Base-by-base conservation (phyloP, 202 grass and related monocot genomes). In the Brachypodium distachyon region DNA sequence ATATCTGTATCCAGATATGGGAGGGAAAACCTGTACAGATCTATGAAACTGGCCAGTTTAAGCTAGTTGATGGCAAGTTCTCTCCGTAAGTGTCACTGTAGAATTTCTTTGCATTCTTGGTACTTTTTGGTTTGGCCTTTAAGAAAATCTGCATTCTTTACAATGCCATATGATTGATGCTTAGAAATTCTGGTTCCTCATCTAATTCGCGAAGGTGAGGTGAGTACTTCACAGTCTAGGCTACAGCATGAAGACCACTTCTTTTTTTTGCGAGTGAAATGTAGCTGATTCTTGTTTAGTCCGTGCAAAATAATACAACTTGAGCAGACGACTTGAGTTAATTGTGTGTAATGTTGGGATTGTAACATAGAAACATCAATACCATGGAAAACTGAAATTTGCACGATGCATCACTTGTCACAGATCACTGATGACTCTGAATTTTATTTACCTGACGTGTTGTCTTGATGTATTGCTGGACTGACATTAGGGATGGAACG, bases 61-160 rank as follows among this genome's bases (percentile, higher is more conserved):
- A 92, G 80, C 85, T 98, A 78, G 96, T 98, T 83, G 96, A 98
- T 87, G 96, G 96, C 18, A 98, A 98, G 77, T 98, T 98, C 71
- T 98, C 89, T 78, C 96, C 89, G 96, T 98, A 95, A 95, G 96
- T 95, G 39, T 81, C 29, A 21, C 70, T 74, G 6, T 37, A 74
- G 50, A 73, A 18, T 82, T 61, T 77, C 28, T 40, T 80, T 14
- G 58, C 70, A 84, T 58, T 13, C 60, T 63, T 31, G 18, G 16
- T 48, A 32, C 16, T 28, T 69, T 69, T 49, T 47, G 9, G 47
- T 69, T 69, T 49, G 66, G 27, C 42, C 43, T 14, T 21, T 69
- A 3, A 48, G 18, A 25, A 69, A 49, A n/a, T 32, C 17, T 49
- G 19, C 66, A 69, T 29, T 69, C 28, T 36, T 6, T 3, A 36